Base-by-base conservation (phyloP, 2,329 filamentous ascomycete genomes). In the Chrysoporthe austroafricana region DNA sequence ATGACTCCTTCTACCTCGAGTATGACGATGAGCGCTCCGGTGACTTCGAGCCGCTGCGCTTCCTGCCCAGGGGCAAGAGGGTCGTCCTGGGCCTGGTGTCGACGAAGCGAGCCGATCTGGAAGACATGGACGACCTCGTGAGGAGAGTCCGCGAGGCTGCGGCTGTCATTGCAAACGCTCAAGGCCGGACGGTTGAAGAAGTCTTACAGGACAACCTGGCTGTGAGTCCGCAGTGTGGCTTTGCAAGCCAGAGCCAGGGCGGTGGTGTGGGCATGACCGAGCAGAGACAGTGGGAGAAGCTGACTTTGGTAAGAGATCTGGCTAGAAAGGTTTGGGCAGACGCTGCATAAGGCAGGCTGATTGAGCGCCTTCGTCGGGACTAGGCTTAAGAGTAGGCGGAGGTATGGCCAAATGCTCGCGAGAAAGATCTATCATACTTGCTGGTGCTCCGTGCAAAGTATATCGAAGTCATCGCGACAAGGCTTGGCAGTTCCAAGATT, bases 171-270 rank as follows among this genome's bases (percentile, higher is more conserved):
- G 86, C 87, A 0, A 79, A 85, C 71, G 87, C 86, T 0, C 86
- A 83, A 66, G 82, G 82, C 5, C 78, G 87, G 70, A 81, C 79
- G 5, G 76, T 80, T 18, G 79, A 87, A 69, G 82, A 88, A 71
- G 87, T 87, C 0, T 75, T 90, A 39, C 79, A 85, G 70, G 75
- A 74, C 34, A 84, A 84, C 71, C 78, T 90, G 62, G 84, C 84
- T 44, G 81, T 88, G 11, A 86, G 84, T 71, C 86, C 86, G 0
- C 86, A 88, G 75, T 87, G 85, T 71, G 85, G 85, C 1, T 77
- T 77, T 46, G 62, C 69, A 76, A 68, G 80, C 79, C 61, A 26
- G 9, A 61, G 56, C 11, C 44, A 65, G n/a, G 44, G 44, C 1
- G 44, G 57, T 34, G 56, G 63, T 13, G 63, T 32, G 43, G 63